Evolutionary conservation across 2,329 filamentous ascomycete genomes (phyloP).

Genomic region (Didymellaceae sp.): DNA sequence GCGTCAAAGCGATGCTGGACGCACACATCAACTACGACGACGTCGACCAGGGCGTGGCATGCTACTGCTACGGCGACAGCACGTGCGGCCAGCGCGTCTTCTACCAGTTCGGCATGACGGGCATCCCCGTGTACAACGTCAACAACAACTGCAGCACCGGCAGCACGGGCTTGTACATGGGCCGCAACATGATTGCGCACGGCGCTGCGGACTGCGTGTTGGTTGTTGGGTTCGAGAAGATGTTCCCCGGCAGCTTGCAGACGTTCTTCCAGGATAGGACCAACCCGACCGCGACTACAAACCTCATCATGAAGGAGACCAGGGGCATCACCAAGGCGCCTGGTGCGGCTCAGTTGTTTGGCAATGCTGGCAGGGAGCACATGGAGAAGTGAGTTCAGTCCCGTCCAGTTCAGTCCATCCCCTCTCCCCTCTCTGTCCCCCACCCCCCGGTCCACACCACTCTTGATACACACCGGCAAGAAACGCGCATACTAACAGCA

Average conservation of each 20-base stretch:
- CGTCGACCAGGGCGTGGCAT: constrained; percentile 92
- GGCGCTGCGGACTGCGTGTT: constrained; percentile 87
- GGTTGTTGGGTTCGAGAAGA: constrained; percentile 97
- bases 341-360: constrained; percentile 90
- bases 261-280: constrained; percentile 83
- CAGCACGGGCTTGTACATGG: constrained; percentile 88
- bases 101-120: constrained; percentile 98
- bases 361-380: constrained; percentile 91
- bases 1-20: constrained; percentile 81
- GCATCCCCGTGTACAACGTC: constrained; percentile 95
- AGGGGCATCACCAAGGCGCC: constrained; percentile 82
- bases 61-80: constrained; percentile 96
- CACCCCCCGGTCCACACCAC: too few relatives aligned
- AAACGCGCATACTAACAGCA: constrained; percentile 33
- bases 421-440: too few relatives aligned
- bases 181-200: constrained; percentile 75
- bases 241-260: constrained; percentile 89
- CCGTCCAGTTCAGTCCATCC: too few relatives aligned
- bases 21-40: constrained; percentile 96
- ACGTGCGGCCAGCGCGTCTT: constrained; percentile 96
- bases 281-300: constrained; percentile 76
- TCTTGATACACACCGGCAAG: too few relatives aligned
- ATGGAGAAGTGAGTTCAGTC: constrained; percentile 81
- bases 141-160: constrained; percentile 99
- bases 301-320: constrained; percentile 81